Evolutionary conservation across 306 rosid genomes (phyloP), one percentile per base, ranked within the genome.

Genomic region (Macrotyloma uniflorum): DNA sequence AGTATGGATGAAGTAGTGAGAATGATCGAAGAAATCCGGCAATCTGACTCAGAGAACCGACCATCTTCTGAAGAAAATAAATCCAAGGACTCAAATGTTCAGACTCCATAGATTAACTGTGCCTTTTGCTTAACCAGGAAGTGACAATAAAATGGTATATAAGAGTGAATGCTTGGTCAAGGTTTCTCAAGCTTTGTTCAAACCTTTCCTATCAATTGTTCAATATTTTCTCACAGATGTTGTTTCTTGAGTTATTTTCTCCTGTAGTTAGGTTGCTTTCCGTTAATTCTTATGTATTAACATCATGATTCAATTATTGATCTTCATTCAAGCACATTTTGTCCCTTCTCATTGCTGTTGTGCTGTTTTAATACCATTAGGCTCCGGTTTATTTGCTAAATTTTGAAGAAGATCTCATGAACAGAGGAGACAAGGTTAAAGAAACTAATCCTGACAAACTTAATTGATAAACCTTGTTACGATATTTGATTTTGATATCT

Each of bases 21-120:
- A 84, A 89, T 94, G 98, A 91, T 94, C 0, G 98, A 91, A 83
- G 98, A 94, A 77, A 82, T 94, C 80, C 93, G 98, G 89, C 98
- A 84, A 89, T 90, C 96, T 4, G 97, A 94, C 98, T 94, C 96
- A 30, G 98, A 94, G 87, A 90, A 94, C 94, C 97, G 97, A 78
- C 96, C 90, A 1, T 94, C 97, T 76, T 90, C 97, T 0, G 98
- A 94, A 81, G 98, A 94, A 86, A 91, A 94, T 81, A 94, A 91
- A 79, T 91, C 98, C 80, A 89, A 91, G 88, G 94, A 89, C 82
- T 93, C 91, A 49, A 94, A 87, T 83, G 90, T 88, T 78, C 96
- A 84, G 73, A 91, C 98, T 82, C 97, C 96, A 14, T 93, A 89
- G 83, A 74, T 69, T 67, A 72, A 86, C 78, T 67, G 5, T 14